Percentiles rank a stretch among this genome's conserved stretches.
Conservation (phyloP, 495 filamentous ascomycete genomes). For the Penicillium malachiteum region DNA sequence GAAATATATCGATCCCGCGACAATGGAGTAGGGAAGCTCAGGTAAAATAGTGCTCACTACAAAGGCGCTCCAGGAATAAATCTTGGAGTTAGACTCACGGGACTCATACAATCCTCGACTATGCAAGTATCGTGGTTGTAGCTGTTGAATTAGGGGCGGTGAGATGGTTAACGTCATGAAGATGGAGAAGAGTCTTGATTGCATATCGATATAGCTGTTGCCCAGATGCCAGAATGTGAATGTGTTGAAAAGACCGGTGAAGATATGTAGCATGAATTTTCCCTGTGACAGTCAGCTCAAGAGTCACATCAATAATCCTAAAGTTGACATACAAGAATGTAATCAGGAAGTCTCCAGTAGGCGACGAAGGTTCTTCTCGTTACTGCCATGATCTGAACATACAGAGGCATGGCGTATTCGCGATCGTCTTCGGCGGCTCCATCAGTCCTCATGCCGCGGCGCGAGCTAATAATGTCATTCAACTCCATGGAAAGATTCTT, state of each 20-base stretch:
- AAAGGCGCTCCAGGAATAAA: constrained; percentile 54
- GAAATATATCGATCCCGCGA: constrained; percentile 53
- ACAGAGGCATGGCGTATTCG: constrained; percentile 63
- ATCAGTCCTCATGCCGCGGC: constrained; percentile 29
- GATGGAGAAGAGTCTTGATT: constrained; percentile 64
- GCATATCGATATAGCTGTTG: constrained; percentile 58
- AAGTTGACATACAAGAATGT: constrained; percentile 43
- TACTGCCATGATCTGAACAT: constrained; percentile 48
- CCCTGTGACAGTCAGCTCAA: constrained; percentile 23
- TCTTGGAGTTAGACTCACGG: constrained; percentile 51
- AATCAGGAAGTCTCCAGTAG: constrained; percentile 62
- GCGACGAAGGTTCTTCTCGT: constrained; percentile 53
- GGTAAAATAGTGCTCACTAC: constrained; percentile 48
- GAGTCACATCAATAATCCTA: neutral
- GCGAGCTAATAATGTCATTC: constrained; percentile 41
- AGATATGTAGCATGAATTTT: constrained; percentile 62
- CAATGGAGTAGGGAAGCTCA: constrained; percentile 52
- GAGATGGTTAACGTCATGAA: constrained; percentile 71
- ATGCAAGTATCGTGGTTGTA: constrained; percentile 49
- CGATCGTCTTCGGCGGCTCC: constrained; percentile 39
- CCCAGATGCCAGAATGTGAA: constrained; percentile 66
- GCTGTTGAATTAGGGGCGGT: constrained; percentile 61
- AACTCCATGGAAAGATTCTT: constrained; percentile 45
- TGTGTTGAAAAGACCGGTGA: constrained; percentile 64
- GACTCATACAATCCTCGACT: constrained; percentile 48